Evolutionary conservation across 805 yeast genomes (phyloP).

Genomic region (Suhomyces vadensis): DNA sequence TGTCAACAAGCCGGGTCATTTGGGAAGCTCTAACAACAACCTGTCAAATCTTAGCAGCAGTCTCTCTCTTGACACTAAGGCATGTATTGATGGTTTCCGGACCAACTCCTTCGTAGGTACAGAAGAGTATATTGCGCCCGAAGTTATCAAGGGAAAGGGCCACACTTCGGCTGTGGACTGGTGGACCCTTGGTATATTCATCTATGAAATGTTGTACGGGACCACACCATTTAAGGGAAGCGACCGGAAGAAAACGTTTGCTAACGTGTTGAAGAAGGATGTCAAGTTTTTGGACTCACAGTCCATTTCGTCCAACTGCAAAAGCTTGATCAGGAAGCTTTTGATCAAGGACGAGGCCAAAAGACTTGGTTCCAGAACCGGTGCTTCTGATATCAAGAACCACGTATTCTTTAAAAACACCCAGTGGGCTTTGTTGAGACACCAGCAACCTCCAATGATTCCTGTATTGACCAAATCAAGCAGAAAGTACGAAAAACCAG

Average conservation of each 20-base stretch:
- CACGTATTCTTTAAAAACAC: slow-evolving; percentile 89
- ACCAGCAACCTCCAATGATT: slow-evolving; percentile 93
- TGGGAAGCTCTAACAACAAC: slow-evolving; percentile 19
- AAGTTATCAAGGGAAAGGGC: slow-evolving; percentile 94
- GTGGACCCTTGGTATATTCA: slow-evolving; percentile 97
- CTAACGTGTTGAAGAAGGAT: slow-evolving; percentile 81
- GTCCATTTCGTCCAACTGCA: slow-evolving; percentile 71
- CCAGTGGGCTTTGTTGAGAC: slow-evolving; percentile 93
- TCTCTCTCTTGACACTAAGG: slow-evolving; percentile 85
- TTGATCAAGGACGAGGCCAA: slow-evolving; percentile 86
- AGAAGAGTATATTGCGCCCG: slow-evolving; percentile 98
- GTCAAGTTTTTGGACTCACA: slow-evolving; percentile 74
- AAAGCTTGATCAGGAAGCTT: slow-evolving; percentile 74
- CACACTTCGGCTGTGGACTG: slow-evolving; percentile 98
- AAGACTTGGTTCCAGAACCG: slow-evolving; percentile 86
- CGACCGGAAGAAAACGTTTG: slow-evolving; percentile 85
- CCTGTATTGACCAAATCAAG: slow-evolving; percentile 61
- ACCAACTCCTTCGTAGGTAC: slow-evolving; percentile 99
- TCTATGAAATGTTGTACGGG: slow-evolving; percentile 94
- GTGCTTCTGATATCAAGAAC: slow-evolving; percentile 91
- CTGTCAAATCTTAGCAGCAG: slow-evolving; percentile 36
- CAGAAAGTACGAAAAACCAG: slow-evolving; percentile 13
- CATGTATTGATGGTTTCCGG: slow-evolving; percentile 92
- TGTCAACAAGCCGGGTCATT: slow-evolving; percentile 24
- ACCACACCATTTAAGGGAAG: slow-evolving; percentile 95